Percentiles rank a stretch among this genome's conserved stretches.
phyloP scores from a whole-genome alignment of 768 basidiomycete species.

The Pleurotus tuoliensis region DNA sequence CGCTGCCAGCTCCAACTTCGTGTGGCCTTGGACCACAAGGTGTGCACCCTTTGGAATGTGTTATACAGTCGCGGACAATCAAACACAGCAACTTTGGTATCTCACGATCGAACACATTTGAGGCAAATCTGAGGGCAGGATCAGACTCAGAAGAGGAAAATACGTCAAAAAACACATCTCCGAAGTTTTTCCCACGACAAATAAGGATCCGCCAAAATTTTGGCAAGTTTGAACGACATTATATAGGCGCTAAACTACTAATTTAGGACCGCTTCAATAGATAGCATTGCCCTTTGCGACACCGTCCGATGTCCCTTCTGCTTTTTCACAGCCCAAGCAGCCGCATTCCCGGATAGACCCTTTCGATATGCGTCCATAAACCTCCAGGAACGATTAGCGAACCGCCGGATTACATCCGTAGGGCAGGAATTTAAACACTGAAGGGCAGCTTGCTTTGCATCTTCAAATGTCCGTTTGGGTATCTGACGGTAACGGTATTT shows the following conservation, averaged over 20 bases:
- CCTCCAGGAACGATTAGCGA: constrained; percentile 9
- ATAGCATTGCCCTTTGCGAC: constrained; percentile 9
- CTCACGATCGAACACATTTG: constrained; percentile 12
- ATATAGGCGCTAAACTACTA: not conserved
- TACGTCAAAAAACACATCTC: constrained; percentile 15
- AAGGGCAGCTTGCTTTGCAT: constrained; percentile 8
- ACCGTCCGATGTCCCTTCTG: constrained; percentile 18
- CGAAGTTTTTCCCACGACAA: constrained; percentile 20
- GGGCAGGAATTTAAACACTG: not conserved
- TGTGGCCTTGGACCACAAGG: no score
- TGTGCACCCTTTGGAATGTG: no score
- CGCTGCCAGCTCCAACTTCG: no score
- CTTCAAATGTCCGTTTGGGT: constrained; percentile 7
- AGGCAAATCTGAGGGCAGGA: constrained; percentile 17
- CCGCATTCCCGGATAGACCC: constrained; percentile 17
- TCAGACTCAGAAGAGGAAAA: constrained; percentile 15
- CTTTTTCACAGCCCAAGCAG: constrained; percentile 18
- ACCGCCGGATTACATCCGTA: constrained; percentile 3
- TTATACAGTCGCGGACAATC: constrained; percentile 23
- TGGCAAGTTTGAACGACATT: constrained; percentile 8
- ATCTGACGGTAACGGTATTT: constrained; percentile 9
- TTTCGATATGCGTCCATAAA: constrained; percentile 21
- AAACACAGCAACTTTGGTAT: constrained; percentile 17
- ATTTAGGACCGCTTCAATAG: constrained; percentile 23
- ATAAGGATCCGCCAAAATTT: constrained; percentile 21